These are phyloP conservation scores for Sindora glabra DNA, from an alignment of 306 rosid genomes.

Conservation along the genomic window DNA sequence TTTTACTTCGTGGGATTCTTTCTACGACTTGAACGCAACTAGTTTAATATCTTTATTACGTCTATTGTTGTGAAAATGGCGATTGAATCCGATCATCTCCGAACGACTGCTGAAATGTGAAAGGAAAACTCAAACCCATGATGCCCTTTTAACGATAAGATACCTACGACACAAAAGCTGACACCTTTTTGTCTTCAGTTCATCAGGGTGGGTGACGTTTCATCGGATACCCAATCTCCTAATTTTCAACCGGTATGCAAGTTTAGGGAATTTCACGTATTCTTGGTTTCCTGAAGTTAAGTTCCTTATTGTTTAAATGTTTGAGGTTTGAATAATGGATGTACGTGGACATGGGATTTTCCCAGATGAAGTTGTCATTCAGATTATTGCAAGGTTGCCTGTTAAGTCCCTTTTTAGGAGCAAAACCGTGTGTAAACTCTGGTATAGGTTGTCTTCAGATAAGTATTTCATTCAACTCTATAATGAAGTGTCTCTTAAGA, in stretches of 20 bases:
- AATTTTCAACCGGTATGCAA: constrained; percentile 40
- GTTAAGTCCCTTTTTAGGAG: constrained; percentile 54
- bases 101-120: neutral
- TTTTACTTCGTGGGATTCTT: neutral
- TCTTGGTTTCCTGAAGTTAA: constrained; percentile 5
- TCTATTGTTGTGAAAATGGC: neutral
- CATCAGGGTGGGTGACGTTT: constrained; percentile 22
- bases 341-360: constrained; percentile 37
- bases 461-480: constrained; percentile 53
- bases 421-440: constrained; percentile 61
- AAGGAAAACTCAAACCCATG: neutral
- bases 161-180: neutral
- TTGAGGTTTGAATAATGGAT: constrained; percentile 36
- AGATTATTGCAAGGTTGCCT: constrained; percentile 71
- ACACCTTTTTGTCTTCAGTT: constrained; percentile 6
- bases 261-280: constrained; percentile 4
- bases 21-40: neutral
- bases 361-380: constrained; percentile 75
- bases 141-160: neutral
- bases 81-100: neutral
- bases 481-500: constrained; percentile 55
- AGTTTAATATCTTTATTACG: neutral
- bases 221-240: constrained; percentile 18
- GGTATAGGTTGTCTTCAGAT: constrained; percentile 54
- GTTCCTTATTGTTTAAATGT: neutral